phyloP scores from a whole-genome alignment of 176 grass and related monocot genomes.

The Thalia dealbata region DNA sequence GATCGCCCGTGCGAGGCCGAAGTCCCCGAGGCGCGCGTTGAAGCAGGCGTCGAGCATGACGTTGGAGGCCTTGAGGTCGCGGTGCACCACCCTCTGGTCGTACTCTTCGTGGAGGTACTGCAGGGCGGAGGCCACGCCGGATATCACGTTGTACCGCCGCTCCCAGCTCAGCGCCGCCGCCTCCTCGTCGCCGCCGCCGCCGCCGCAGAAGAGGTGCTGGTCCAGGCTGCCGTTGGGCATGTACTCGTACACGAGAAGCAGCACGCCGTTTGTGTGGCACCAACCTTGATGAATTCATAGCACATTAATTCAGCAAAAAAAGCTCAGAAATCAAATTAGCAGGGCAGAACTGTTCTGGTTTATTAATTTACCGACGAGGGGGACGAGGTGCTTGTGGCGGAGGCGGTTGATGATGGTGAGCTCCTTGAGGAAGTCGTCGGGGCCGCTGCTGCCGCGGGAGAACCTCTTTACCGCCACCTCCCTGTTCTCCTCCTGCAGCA shows the following conservation, averaged over 20 bases:
- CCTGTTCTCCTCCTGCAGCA: constrained; percentile 24
- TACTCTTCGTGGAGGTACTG: constrained; percentile 96
- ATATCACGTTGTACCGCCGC: constrained; percentile 51
- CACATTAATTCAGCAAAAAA: too few species aligned
- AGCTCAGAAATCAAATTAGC: too few species aligned
- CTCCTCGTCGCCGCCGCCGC: too few species aligned
- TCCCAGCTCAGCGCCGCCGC: constrained; percentile 36
- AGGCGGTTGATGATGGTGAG: constrained; percentile 88
- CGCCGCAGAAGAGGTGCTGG: not conserved
- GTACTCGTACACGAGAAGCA: constrained; percentile 1
- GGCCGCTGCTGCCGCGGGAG: constrained; percentile 56
- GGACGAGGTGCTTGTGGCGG: constrained; percentile 76
- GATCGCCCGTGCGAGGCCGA: constrained; percentile 82
- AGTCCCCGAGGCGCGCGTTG: constrained; percentile 87
- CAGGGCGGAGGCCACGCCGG: constrained; percentile 55
- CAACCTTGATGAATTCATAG: not conserved
- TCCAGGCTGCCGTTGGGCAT: constrained; percentile 10
- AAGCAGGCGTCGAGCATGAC: constrained; percentile 78
- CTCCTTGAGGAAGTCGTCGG: constrained; percentile 86
- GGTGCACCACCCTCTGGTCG: constrained; percentile 86
- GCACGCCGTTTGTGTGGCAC: not conserved
- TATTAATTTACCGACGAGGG: constrained; percentile 37
- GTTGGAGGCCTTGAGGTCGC: constrained; percentile 95
- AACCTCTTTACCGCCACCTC: constrained; percentile 85
- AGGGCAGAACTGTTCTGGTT: too few species aligned